Percentiles rank a stretch among this genome's conserved stretches.
These are phyloP conservation scores for Pleoardoris graminearum DNA, from an alignment of 2,329 filamentous ascomycete species.

Conservation along the genomic window DNA sequence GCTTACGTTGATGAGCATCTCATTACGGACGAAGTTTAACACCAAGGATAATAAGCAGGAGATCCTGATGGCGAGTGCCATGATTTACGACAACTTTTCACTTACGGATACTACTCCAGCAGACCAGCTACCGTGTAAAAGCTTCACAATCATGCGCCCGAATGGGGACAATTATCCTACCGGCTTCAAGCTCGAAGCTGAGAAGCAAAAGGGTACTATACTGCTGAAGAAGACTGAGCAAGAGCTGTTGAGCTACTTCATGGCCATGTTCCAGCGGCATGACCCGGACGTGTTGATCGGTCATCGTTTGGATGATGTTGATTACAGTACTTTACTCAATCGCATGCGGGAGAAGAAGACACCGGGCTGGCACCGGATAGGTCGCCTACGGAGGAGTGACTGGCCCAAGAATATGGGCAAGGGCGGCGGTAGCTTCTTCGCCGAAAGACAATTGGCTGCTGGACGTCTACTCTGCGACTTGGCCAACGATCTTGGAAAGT, in stretches of 20 bases:
- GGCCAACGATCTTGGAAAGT: constrained; percentile 95
- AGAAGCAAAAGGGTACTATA: constrained; percentile 74
- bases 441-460: constrained; percentile 85
- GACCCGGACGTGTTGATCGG: constrained; percentile 95
- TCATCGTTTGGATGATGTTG: constrained; percentile 95
- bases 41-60: constrained; percentile 94
- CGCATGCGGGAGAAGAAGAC: constrained; percentile 88
- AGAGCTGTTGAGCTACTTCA: constrained; percentile 82
- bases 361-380: constrained; percentile 91
- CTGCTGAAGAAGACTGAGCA: constrained; percentile 82
- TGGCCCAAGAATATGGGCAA: constrained; percentile 90
- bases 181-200: constrained; percentile 79
- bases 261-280: constrained; percentile 82
- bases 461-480: constrained; percentile 91
- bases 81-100: constrained; percentile 88
- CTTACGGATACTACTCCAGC: constrained; percentile 85
- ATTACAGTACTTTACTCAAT: constrained; percentile 87
- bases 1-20: constrained; percentile 93
- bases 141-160: constrained; percentile 89
- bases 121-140: constrained; percentile 84
- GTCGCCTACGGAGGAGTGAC: constrained; percentile 76
- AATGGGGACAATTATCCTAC: constrained; percentile 75
- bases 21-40: constrained; percentile 86
- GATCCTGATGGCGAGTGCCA: constrained; percentile 85
- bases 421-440: constrained; percentile 86